A percentile compares a stretch with the other conserved stretches of the same genome.
These are phyloP conservation scores for Dactylellina sp. DNA, from an alignment of 2,329 filamentous ascomycete genomes.

Conservation along the genomic window DNA sequence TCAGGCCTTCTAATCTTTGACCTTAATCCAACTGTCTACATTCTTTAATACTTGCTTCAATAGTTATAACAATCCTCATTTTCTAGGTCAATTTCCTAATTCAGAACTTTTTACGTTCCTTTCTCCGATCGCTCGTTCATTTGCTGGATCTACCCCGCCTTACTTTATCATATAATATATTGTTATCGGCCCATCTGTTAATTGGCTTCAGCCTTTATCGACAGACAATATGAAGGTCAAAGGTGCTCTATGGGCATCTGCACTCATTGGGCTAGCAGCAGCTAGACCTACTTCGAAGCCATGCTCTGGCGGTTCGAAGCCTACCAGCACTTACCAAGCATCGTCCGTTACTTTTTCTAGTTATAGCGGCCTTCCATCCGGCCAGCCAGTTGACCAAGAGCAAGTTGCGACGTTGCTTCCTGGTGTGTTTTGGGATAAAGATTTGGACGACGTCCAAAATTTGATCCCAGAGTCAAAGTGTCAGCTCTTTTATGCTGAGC, in stretches of 20 bases:
- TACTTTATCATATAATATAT: constrained; percentile 12
- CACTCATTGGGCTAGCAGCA: constrained; percentile 12
- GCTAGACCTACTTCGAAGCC: constrained; percentile 28
- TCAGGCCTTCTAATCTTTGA: constrained; percentile 8
- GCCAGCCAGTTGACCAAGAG: constrained; percentile 3
- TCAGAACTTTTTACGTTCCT: constrained; percentile 1
- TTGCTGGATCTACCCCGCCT: neutral
- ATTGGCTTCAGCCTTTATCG: neutral
- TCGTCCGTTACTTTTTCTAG: constrained; percentile 40
- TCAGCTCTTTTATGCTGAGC: constrained; percentile 54
- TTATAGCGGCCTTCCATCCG: constrained; percentile 34
- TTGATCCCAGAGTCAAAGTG: constrained; percentile 37
- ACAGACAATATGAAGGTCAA: constrained; percentile 13
- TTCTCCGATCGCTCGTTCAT: neutral
- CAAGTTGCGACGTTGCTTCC: constrained; percentile 41
- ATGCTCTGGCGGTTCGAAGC: constrained; percentile 3
- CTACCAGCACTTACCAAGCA: constrained; percentile 19
- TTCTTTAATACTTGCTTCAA: constrained; percentile 33
- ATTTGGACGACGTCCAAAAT: constrained; percentile 40
- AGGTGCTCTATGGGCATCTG: neutral
- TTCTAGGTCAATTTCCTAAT: constrained; percentile 23
- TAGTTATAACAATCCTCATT: constrained; percentile 14
- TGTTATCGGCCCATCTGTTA: neutral
- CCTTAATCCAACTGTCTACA: neutral
- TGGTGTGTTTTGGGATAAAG: constrained; percentile 48